These are phyloP conservation scores for Aureobasidium leucospermi DNA, from an alignment of 2,329 filamentous ascomycete species.

Conservation along the genomic window DNA sequence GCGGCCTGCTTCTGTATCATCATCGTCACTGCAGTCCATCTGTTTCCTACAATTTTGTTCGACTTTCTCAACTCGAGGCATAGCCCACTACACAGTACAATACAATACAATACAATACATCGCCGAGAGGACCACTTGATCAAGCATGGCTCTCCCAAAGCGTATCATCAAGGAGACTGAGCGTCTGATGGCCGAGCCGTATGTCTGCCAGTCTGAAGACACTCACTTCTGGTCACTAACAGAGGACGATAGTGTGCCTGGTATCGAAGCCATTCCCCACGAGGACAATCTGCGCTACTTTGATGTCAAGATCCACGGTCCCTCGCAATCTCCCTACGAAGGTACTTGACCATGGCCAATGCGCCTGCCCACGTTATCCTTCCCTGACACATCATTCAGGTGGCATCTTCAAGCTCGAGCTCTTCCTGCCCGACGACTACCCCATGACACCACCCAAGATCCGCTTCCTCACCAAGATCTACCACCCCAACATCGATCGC, in stretches of 20 bases:
- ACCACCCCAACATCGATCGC: conserved; percentile 98
- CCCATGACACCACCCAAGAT: conserved; percentile 99
- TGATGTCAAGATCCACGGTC: conserved; percentile 92
- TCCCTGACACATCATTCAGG: conserved; percentile 34
- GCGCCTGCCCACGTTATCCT: not conserved
- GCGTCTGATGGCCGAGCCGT: conserved; percentile 94
- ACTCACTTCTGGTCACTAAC: conserved; percentile 8
- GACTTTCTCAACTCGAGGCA: not conserved
- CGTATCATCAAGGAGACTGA: conserved; percentile 98
- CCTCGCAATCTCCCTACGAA: conserved; percentile 88
- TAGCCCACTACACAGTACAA: not conserved
- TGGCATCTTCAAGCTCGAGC: conserved; percentile 91
- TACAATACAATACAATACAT: not conserved
- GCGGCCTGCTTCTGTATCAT: not conserved
- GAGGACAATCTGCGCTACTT: conserved; percentile 98
- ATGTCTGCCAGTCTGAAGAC: conserved; percentile 31
- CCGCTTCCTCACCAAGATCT: conserved; percentile 97
- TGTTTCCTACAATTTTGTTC: not conserved
- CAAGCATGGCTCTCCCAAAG: conserved; percentile 71
- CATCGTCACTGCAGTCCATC: not conserved
- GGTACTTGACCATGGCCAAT: conserved; percentile 45
- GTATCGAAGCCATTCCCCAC: conserved; percentile 91
- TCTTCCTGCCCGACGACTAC: conserved; percentile 97
- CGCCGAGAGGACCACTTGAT: not conserved
- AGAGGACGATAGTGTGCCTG: conserved; percentile 64